Conservation (phyloP, 768 basidiomycete genomes). For the Auriscalpium vulgare region DNA sequence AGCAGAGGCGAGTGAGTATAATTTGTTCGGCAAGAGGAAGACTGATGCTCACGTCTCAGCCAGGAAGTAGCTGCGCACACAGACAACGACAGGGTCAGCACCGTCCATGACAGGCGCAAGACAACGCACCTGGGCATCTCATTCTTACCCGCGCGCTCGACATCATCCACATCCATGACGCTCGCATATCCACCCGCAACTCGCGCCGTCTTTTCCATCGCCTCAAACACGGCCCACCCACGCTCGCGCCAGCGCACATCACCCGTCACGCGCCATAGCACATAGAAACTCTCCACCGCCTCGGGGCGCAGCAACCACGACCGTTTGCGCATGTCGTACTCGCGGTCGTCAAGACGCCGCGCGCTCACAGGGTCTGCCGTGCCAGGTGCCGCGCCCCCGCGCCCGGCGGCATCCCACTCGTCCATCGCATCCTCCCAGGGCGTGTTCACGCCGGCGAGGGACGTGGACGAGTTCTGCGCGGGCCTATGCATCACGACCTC, state of each 20-base stretch:
- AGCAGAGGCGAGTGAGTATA: constrained; percentile 1
- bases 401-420: constrained; percentile 12
- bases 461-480: constrained; percentile 3
- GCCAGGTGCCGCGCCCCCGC: constrained; percentile 7
- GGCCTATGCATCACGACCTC: constrained; percentile 27
- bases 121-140: constrained; percentile 68
- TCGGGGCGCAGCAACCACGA: constrained; percentile 60
- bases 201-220: constrained; percentile 52
- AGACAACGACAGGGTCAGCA: not conserved
- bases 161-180: constrained; percentile 38
- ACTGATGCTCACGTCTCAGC: constrained; percentile 38
- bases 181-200: constrained; percentile 57
- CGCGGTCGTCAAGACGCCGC: constrained; percentile 21
- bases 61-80: constrained; percentile 37
- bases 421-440: constrained; percentile 10
- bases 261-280: constrained; percentile 65
- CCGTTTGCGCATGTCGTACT: constrained; percentile 41
- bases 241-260: constrained; percentile 61
- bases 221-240: constrained; percentile 64
- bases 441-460: too few species aligned
- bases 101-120: constrained; percentile 25
- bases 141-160: constrained; percentile 30
- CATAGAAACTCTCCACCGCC: constrained; percentile 67
- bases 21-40: not conserved
- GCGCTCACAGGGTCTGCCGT: not conserved